Evolutionary conservation across 495 filamentous ascomycete species (phyloP).

Genomic region (Aspergillus carlsbadensis): DNA sequence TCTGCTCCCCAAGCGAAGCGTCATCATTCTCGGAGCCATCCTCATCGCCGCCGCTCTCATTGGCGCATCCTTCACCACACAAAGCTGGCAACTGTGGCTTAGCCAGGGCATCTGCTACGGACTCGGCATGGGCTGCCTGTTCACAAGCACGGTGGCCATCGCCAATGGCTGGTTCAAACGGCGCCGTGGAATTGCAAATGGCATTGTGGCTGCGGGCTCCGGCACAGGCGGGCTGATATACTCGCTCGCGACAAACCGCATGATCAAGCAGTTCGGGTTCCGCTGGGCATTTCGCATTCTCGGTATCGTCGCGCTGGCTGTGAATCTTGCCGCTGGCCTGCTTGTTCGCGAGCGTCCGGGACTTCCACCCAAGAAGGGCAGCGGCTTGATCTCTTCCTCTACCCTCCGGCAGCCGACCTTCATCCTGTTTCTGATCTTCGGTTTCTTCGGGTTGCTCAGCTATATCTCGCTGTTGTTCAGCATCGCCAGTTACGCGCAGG

Average conservation of each 20-base stretch:
- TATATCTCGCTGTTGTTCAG: constrained; percentile 53
- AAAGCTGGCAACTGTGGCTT: constrained; percentile 69
- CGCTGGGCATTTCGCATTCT: constrained; percentile 53
- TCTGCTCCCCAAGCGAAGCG: constrained; percentile 47
- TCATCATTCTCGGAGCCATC: constrained; percentile 53
- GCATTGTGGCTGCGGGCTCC: constrained; percentile 46
- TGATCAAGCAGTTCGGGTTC: constrained; percentile 45
- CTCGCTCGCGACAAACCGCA: constrained; percentile 41
- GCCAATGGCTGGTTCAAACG: constrained; percentile 71
- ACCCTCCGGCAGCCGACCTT: constrained; percentile 37
- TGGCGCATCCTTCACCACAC: constrained; percentile 59
- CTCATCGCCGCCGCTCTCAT: constrained; percentile 57
- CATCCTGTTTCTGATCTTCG: constrained; percentile 43
- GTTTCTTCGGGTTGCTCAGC: constrained; percentile 48
- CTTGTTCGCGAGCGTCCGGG: constrained; percentile 45
- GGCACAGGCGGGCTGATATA: constrained; percentile 54
- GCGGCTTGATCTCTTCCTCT: too few relatives aligned
- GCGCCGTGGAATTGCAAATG: constrained; percentile 48
- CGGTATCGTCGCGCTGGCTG: constrained; percentile 41
- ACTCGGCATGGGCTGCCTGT: constrained; percentile 68
- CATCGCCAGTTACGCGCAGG: constrained; percentile 34
- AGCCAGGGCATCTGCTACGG: constrained; percentile 73
- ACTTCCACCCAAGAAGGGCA: constrained; percentile 29
- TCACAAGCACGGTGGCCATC: constrained; percentile 57
- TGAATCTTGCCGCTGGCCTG: constrained; percentile 38